Evolutionary conservation across 1,284 basidiomycete species (phyloP), one percentile per base, ranked within the genome.

Genomic region (Trametes sp.): DNA sequence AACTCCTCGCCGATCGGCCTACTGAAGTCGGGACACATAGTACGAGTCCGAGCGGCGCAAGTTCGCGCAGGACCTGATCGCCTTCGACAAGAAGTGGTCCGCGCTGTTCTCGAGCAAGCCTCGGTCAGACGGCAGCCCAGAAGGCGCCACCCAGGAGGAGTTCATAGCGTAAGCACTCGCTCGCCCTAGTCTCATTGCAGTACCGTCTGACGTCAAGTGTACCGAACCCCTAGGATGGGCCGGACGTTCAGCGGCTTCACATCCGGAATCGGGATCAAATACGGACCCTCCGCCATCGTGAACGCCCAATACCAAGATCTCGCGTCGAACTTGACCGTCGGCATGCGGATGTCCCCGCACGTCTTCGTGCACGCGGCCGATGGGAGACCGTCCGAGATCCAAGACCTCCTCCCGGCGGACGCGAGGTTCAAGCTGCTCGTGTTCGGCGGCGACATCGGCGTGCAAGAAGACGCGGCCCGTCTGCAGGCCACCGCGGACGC

Each of bases 41-140:
- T 94, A 94, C 71, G 89, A 93, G 70, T 73, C 81, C 38, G 92
- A 94, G 71, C 81, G 92, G 35, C 82, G 85, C 51, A 84, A 86
- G 74, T 94, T 88, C 65, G 93, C 90, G 0, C 84, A 90, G 73
- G 90, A 94, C 67, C 81, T 96, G 57, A 95, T 95, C 69, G 75
- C 84, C 61, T 94, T 94, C 69, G 93, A 95, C 74, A 87, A 87
- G 73, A 77, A 88, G 67, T 93, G 88, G 71, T 83, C 90, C n/a
- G 23, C 21, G 41, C 41, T 44, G n/a, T 44, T 44, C 41, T 5
- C 19, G 41, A n/a, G 11, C n/a, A 44, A 44, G 21, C n/a, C 41
- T 4, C 41, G 13, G n/a, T 21, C 84, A 11, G 78, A 81, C 38
- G 78, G 81, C 0, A 80, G 84, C 68, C 72, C 81, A 42, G 83